Percentiles rank a stretch among this genome's conserved stretches.
phyloP scores from a whole-genome alignment of 2,329 filamentous ascomycete genomes.

The Colletotrichum paranaense region DNA sequence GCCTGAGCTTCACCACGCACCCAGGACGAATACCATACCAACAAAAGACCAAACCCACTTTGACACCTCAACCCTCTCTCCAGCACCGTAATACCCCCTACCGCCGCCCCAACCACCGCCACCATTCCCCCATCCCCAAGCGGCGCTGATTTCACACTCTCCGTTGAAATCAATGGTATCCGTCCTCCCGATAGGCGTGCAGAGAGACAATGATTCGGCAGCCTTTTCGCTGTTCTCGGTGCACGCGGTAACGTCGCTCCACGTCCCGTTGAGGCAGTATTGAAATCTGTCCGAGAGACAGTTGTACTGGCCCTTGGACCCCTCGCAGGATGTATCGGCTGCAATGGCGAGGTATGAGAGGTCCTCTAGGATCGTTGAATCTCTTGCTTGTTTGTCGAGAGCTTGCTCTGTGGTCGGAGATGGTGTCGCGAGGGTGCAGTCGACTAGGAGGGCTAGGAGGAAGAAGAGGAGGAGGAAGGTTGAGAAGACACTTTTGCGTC shows the following conservation, averaged over 20 bases:
- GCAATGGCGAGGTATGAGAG: conserved; percentile 41
- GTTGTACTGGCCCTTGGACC: conserved; percentile 64
- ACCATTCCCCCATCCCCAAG: conserved; percentile 1
- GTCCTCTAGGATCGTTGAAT: neutral
- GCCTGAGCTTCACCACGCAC: neutral
- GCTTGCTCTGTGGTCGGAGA: neutral
- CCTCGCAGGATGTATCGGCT: conserved; percentile 52
- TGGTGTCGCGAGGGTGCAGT: conserved; percentile 26
- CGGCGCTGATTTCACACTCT: conserved; percentile 14
- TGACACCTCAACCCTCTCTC: conserved; percentile 6
- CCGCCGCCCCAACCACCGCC: conserved; percentile 4
- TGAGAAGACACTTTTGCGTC: neutral
- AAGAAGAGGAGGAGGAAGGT: conserved; percentile 12
- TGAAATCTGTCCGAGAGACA: conserved; percentile 62
- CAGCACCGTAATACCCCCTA: conserved; percentile 18
- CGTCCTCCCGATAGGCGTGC: conserved; percentile 25
- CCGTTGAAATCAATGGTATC: conserved; percentile 25
- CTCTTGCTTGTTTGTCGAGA: neutral
- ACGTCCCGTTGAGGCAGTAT: conserved; percentile 59
- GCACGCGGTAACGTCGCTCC: conserved; percentile 48
- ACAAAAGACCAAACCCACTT: conserved; percentile 10
- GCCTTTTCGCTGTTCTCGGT: neutral
- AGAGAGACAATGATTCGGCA: neutral
- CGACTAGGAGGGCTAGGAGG: conserved; percentile 5
- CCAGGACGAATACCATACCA: conserved; percentile 5